Percentiles rank a stretch among this genome's conserved stretches.
These are phyloP conservation scores for Thelonectria discophora DNA, from an alignment of 2,329 filamentous ascomycete genomes.

Conservation along the genomic window DNA sequence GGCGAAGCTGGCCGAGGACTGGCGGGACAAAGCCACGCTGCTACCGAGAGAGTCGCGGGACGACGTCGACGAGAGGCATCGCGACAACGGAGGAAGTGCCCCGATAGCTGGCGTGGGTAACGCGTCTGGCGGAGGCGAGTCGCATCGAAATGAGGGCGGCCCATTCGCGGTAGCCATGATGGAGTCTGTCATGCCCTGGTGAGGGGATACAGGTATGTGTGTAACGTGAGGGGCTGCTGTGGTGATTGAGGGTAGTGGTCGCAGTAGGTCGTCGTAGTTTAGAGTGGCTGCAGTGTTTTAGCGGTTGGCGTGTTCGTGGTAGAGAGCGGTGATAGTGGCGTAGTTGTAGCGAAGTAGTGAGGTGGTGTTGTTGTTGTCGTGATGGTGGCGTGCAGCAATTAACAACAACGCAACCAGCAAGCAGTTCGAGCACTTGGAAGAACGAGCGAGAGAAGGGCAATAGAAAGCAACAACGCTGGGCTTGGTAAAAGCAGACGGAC, in stretches of 20 bases:
- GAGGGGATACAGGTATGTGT: background rate
- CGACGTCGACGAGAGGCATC: conserved; percentile 70
- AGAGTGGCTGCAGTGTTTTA: too few relatives aligned
- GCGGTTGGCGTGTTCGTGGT: too few relatives aligned
- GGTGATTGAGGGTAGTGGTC: too few relatives aligned
- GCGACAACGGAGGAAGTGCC: conserved; percentile 65
- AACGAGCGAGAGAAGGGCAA: background rate
- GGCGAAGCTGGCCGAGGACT: conserved; percentile 69
- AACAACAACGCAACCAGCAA: background rate
- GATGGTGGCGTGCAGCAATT: background rate
- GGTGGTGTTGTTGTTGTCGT: background rate
- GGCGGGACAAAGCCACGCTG: conserved; percentile 65
- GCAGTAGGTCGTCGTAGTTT: too few relatives aligned
- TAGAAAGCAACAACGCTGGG: conserved; percentile 3
- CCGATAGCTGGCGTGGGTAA: conserved; percentile 71
- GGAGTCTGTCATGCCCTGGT: conserved; percentile 18
- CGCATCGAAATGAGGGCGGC: conserved; percentile 53
- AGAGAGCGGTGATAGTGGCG: too few relatives aligned
- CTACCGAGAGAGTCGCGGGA: conserved; percentile 65
- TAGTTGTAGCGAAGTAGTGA: too few relatives aligned
- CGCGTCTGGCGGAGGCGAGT: conserved; percentile 72
- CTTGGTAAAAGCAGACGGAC: background rate
- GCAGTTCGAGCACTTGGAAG: conserved; percentile 14
- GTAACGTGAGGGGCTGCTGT: background rate
- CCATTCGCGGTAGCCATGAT: conserved; percentile 49